Evolutionary conservation across 2,329 filamentous ascomycete genomes (phyloP), one percentile per base, ranked within the genome.

Genomic region (Colletotrichum nymphaeae): DNA sequence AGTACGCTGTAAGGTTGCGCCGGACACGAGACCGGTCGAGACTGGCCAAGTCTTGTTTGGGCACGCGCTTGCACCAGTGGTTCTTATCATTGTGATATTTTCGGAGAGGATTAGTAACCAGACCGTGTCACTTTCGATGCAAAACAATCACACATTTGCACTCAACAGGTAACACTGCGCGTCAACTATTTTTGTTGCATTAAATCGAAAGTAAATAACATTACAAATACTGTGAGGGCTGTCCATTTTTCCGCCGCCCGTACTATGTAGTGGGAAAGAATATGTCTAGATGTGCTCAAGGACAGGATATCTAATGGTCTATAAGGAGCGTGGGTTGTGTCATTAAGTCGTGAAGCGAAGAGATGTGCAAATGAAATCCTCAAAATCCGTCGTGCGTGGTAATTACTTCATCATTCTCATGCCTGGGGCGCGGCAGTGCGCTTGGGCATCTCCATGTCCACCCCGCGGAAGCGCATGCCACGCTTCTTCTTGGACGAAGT

Each of bases 391-490:
- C 14, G 3, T 19, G 1, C 1, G 1, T 4, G 8, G 7, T 55
- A 12, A 35, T 0, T 35, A 12, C 9, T 35, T 0, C 6, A 19
- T 49, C 59, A 8, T 35, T 5, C 67, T 69, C 55, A 71, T 8
- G 62, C 49, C 60, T 63, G 49, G 3, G 62, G 71, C 3, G 22
- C 26, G 8, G 63, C 52, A 5, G 72, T 72, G 30, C 58, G 72
- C 42, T 63, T 74, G 30, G 72, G 67, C 30, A 63, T 72, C 19
- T 59, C 32, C 32, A 63, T 58, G 28, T 72, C 56, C 6, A 57
- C 63, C 5, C 49, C 59, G 28, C 71, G 73, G 32, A 66, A 53
- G 30, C 66, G 69, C 11, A 73, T 26, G 28, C 42, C 62, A 1
- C 73, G 56, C 42, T 65, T 69, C 30, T 28, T 64, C 66, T 72